phyloP scores from a whole-genome alignment of 129 eudicot genomes.

The Daucus carota region DH1_v3.0 NC_030382.2:35300501-35301000 shows the following conservation, averaged over 20 bases:
- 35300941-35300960: background rate
- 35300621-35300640: background rate
- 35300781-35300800: background rate
- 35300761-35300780: background rate
- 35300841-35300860: background rate
- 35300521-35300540: background rate
- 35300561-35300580: background rate
- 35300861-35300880: background rate
- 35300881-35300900: background rate
- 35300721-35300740: background rate
- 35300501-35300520: background rate
- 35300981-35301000: background rate
- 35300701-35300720: background rate
- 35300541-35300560: background rate
- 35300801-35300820: background rate
- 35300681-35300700: background rate
- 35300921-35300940: background rate
- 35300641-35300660: background rate
- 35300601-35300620: background rate
- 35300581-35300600: background rate
- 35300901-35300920: background rate
- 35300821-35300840: background rate
- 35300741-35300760: background rate
- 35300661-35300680: background rate
- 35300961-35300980: background rate